phyloP scores from a whole-genome alignment of 2,329 filamentous ascomycete genomes.

The Trichoderma sp. region DNA sequence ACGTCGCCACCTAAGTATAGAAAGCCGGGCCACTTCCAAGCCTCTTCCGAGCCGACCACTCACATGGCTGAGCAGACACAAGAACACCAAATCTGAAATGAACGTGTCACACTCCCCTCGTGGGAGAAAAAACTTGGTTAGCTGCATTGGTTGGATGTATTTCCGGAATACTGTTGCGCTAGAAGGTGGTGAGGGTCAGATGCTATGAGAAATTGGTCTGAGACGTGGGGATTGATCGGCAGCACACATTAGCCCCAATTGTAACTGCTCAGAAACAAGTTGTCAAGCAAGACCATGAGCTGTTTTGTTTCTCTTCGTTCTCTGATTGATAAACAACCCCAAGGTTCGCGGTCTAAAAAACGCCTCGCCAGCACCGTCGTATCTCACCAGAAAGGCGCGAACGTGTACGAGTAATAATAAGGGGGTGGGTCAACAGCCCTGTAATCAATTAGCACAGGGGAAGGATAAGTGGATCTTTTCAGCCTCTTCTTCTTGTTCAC shows the following conservation, averaged over 20 bases:
- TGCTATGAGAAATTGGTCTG: neutral
- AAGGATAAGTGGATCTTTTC: neutral
- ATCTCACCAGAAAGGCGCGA: neutral
- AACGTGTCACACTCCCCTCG: neutral
- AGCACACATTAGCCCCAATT: neutral
- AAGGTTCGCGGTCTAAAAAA: neutral
- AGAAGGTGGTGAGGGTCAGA: neutral
- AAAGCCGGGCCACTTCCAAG: neutral
- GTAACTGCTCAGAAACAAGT: neutral
- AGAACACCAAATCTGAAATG: neutral
- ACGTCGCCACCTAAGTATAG: constrained; percentile 3
- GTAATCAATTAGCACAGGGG: neutral
- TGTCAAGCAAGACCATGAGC: neutral
- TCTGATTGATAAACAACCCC: neutral
- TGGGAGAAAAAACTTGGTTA: neutral
- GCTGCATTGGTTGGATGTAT: neutral
- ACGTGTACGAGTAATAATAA: neutral
- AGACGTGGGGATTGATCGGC: neutral
- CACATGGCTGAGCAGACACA: neutral
- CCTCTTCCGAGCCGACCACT: neutral
- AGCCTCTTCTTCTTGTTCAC: neutral
- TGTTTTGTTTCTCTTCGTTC: neutral
- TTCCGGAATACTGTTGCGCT: neutral
- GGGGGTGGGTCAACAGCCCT: neutral
- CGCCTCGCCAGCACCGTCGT: neutral